Evolutionary conservation across 1,284 basidiomycete genomes (phyloP).

Genomic region (Grifola frondosa): DNA sequence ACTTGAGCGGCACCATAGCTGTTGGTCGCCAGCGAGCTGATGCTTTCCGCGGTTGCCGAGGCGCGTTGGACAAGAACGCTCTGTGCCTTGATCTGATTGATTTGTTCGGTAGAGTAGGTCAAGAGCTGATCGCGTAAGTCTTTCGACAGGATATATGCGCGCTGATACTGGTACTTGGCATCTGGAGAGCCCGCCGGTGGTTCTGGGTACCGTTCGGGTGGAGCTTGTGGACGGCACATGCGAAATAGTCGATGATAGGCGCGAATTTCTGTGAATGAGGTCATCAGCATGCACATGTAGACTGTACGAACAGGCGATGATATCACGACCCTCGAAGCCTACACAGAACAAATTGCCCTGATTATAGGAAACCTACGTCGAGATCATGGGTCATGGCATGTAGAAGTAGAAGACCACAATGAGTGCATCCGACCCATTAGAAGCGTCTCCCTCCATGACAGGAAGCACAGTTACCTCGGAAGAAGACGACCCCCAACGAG

Average conservation of each 20-base stretch:
- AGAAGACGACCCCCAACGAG: too few species aligned
- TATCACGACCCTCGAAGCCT: background rate
- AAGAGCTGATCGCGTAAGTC: constrained; percentile 61
- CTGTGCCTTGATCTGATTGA: constrained; percentile 70
- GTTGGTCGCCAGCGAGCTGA: constrained; percentile 56
- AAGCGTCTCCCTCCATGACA: too few species aligned
- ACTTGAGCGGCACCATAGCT: constrained; percentile 51
- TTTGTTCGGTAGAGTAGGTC: constrained; percentile 66
- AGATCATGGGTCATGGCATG: too few species aligned
- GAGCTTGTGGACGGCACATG: constrained; percentile 56
- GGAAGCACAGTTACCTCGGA: too few species aligned
- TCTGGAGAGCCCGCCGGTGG: constrained; percentile 22
- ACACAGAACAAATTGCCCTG: too few species aligned
- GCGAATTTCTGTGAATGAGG: constrained; percentile 52
- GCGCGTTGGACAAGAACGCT: constrained; percentile 69
- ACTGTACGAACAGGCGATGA: too few species aligned
- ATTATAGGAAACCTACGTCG: too few species aligned
- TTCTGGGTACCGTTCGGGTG: constrained; percentile 32
- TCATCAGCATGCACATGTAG: constrained; percentile 17
- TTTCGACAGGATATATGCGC: constrained; percentile 62
- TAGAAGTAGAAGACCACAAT: too few species aligned
- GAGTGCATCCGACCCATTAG: too few species aligned
- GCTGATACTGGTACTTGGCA: constrained; percentile 69
- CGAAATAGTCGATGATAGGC: constrained; percentile 71
- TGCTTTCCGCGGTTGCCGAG: constrained; percentile 61